Evolutionary conservation across 2,329 filamentous ascomycete genomes (phyloP), one percentile per base, ranked within the genome.

Genomic region (Botrytis deweyae): DNA sequence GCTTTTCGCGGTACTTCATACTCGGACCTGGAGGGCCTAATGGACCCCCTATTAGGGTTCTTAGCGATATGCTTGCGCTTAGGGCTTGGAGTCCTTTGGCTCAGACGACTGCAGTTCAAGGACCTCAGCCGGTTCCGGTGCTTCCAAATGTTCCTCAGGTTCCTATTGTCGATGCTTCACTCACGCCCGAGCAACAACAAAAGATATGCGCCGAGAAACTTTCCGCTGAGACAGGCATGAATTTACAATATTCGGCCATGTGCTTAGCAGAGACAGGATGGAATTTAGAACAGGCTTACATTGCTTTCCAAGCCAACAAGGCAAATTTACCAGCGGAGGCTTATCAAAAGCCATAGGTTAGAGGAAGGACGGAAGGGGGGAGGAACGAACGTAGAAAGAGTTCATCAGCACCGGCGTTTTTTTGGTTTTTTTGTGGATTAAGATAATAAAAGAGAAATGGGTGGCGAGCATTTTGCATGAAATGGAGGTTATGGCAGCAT

Each of bases 1-100:
- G 92, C 81, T 97, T 97, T 82, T 93, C 94, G 72, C 90, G 94
- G 69, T 92, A 89, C 0, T 94, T 97, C 80, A 85, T 95, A 59
- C 86, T 97, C 29, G 93, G 93, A 0, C 93, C 94, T 1, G 93
- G 92, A 46, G 87, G 87, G 49, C 88, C 89, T 0, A 87, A 89
- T 8, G 87, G 78, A 33, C 77, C 76, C 49, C 77, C 84, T 1
- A 88, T 97, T 72, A 88, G 93, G 66, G 92, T 97, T 55, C 86
- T 95, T 76, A 95, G 89, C 81, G 94, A 97, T 82, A 89, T 94
- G 84, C 85, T 97, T 58, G 90, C 89, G 22, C 84, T 97, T 68
- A 89, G 92, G 76, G 89, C 90, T 9, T 94, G 90, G 81, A 86
- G 83, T 42, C 80, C 86, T 16, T 81, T 89, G 25, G 86, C 87